Evolutionary conservation across 345 rosid species (phyloP).

Genomic region (Linum tenue): DNA sequence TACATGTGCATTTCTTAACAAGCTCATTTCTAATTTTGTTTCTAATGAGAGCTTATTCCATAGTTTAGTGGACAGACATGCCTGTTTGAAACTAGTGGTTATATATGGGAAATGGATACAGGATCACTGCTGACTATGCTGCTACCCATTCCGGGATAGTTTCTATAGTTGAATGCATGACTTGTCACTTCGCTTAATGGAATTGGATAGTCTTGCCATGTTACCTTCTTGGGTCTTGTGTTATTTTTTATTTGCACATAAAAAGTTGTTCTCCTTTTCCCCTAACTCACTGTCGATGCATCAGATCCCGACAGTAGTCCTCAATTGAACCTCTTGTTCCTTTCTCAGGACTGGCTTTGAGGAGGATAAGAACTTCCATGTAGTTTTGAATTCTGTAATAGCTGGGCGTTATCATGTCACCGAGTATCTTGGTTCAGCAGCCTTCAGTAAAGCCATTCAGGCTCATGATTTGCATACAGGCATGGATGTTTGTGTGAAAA

Average conservation of each 20-base stretch:
- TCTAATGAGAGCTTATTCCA: not conserved
- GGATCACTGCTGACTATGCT: not conserved
- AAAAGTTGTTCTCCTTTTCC: not conserved
- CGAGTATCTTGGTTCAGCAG: constrained; percentile 98
- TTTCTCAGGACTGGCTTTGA: constrained; percentile 93
- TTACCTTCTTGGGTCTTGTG: not conserved
- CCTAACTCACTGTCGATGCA: not conserved
- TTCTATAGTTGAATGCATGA: not conserved
- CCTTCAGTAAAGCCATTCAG: constrained; percentile 98
- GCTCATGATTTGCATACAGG: constrained; percentile 98
- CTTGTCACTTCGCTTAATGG: not conserved
- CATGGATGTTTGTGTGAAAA: constrained; percentile 96
- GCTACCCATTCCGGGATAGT: not conserved
- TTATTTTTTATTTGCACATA: not conserved
- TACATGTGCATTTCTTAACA: too few relatives aligned
- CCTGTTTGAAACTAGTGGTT: not conserved
- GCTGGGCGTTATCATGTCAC: constrained; percentile 99
- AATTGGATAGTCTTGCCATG: not conserved
- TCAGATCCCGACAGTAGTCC: constrained; percentile 12
- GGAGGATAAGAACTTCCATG: constrained; percentile 99
- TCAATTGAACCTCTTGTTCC: constrained; percentile 13
- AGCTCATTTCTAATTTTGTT: too few relatives aligned
- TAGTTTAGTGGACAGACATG: not conserved
- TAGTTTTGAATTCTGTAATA: constrained; percentile 81
- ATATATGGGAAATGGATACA: not conserved